Conservation (phyloP, 768 basidiomycete species). For the Podaxis carcinomalis region DNA sequence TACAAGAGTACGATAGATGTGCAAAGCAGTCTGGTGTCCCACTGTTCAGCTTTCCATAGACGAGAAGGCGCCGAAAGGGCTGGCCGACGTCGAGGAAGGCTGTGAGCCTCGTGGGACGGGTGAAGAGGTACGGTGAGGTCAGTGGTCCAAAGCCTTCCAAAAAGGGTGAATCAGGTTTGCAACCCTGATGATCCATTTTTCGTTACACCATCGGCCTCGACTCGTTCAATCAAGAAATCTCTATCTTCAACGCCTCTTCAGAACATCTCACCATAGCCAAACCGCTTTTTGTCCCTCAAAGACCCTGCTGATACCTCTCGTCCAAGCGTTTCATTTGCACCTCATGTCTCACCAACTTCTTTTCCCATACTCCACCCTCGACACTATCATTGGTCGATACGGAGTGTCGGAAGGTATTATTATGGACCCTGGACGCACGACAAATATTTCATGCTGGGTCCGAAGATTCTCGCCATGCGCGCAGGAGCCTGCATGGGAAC, state of each 20-base stretch:
- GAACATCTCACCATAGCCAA: background rate
- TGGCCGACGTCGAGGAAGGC: background rate
- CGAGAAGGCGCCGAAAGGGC: background rate
- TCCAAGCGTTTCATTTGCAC: background rate
- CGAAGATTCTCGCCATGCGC: constrained; percentile 8
- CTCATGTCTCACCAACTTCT: constrained; percentile 7
- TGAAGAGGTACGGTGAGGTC: background rate
- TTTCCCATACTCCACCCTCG: constrained; percentile 1
- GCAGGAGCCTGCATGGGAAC: background rate
- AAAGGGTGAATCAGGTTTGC: background rate
- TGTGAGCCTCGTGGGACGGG: constrained; percentile 2
- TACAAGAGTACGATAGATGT: background rate
- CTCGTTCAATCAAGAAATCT: background rate
- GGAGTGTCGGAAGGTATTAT: background rate
- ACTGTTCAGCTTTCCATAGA: background rate
- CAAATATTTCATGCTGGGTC: background rate
- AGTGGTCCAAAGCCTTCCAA: constrained; percentile 4
- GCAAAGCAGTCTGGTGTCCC: background rate
- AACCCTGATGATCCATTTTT: background rate
- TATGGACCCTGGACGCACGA: background rate
- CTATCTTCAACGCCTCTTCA: background rate
- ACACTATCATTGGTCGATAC: background rate
- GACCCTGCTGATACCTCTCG: background rate
- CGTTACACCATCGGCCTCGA: background rate
- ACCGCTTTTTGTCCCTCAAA: background rate